Conservation (phyloP, 495 filamentous ascomycete species). For the Lophiostoma macrostomum region DNA sequence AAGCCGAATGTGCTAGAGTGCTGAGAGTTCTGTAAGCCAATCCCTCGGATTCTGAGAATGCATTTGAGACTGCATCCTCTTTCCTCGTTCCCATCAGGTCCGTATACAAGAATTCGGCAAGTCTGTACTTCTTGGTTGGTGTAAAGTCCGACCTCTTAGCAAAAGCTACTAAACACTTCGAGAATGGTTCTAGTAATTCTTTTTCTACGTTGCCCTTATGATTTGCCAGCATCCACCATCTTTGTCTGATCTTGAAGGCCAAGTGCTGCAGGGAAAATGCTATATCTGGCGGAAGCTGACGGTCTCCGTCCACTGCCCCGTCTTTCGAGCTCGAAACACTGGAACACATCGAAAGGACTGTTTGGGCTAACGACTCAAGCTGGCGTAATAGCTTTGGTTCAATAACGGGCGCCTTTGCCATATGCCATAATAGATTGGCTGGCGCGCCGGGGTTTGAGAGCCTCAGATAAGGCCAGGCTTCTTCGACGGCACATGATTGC, state of each 20-base stretch:
- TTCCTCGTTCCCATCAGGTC: slow-evolving; percentile 7
- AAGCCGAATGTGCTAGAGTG: slow-evolving; percentile 26
- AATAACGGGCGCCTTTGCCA: slow-evolving; percentile 47
- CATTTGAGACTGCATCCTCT: not conserved
- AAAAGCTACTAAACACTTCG: slow-evolving; percentile 62
- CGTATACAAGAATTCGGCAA: slow-evolving; percentile 25
- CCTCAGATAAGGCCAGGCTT: slow-evolving; percentile 41
- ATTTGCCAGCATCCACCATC: slow-evolving; percentile 69
- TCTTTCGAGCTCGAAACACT: slow-evolving; percentile 55
- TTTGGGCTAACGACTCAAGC: slow-evolving; percentile 67
- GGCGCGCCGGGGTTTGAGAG: slow-evolving; percentile 59
- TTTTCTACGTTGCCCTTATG: slow-evolving; percentile 65
- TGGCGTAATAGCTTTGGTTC: slow-evolving; percentile 63
- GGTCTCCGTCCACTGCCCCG: slow-evolving; percentile 44
- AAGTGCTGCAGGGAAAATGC: slow-evolving; percentile 64
- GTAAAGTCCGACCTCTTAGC: slow-evolving; percentile 46
- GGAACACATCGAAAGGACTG: slow-evolving; percentile 61
- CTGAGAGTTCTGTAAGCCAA: slow-evolving; percentile 10
- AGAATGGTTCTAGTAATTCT: slow-evolving; percentile 68
- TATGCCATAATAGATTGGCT: slow-evolving; percentile 56
- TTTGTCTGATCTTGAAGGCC: slow-evolving; percentile 61
- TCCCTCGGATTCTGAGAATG: not conserved
- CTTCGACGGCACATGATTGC: slow-evolving; percentile 37
- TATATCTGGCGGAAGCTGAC: slow-evolving; percentile 55
- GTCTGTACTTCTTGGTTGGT: slow-evolving; percentile 34